phyloP scores from a whole-genome alignment of 208 protist genomes.

The Leishmania aethiopica region DNA sequence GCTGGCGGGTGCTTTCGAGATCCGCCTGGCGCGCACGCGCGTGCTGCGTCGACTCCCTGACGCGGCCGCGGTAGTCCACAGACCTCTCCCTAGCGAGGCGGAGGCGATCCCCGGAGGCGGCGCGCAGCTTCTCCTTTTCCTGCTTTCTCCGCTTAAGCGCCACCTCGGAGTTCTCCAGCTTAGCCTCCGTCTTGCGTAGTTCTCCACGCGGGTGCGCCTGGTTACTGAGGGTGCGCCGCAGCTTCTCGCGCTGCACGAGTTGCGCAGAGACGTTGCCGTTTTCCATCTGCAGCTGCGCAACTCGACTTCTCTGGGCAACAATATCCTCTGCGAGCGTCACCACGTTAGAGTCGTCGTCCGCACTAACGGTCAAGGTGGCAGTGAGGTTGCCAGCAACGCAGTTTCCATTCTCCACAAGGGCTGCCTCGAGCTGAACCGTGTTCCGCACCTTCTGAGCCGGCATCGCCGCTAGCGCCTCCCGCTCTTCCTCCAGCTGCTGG shows the following conservation, averaged over 20 bases:
- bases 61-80: slow-evolving; percentile 41
- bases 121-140: slow-evolving; percentile 34
- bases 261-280: slow-evolving; percentile 42
- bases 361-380: background rate
- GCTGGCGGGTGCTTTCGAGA: slow-evolving; percentile 39
- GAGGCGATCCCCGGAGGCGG: slow-evolving; percentile 47
- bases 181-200: slow-evolving; percentile 38
- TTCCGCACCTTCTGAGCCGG: slow-evolving; percentile 29
- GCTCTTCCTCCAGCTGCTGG: slow-evolving; percentile 36
- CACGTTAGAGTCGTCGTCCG: slow-evolving; percentile 9
- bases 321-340: slow-evolving; percentile 32
- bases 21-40: slow-evolving; percentile 26
- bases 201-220: slow-evolving; percentile 48
- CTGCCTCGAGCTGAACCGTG: slow-evolving; percentile 15
- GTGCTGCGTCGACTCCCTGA: slow-evolving; percentile 44
- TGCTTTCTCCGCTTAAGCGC: slow-evolving; percentile 40
- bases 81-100: slow-evolving; percentile 43
- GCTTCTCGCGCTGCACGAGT: slow-evolving; percentile 37
- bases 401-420: background rate
- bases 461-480: slow-evolving; percentile 27
- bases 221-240: slow-evolving; percentile 28
- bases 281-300: slow-evolving; percentile 39
- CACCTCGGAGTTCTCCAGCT: slow-evolving; percentile 55
- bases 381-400: background rate
- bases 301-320: slow-evolving; percentile 22